Base-by-base conservation (phyloP, 2,329 filamentous ascomycete species). In the Fusarium sarcochroum region DNA sequence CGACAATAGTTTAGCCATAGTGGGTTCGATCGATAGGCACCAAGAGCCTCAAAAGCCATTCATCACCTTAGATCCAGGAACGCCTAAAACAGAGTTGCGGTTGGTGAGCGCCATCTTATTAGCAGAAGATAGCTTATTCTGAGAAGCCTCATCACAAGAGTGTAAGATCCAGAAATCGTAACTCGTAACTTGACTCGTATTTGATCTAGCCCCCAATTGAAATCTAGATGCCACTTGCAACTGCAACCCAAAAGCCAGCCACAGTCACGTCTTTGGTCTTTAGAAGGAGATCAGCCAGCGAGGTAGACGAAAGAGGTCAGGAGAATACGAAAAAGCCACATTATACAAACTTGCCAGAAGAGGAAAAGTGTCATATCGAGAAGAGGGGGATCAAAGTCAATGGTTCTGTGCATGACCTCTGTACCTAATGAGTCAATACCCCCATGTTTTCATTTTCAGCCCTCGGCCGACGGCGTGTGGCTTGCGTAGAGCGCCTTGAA, bases 71-170 rank as follows among this genome's bases (percentile, higher is more conserved):
- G 21, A 46, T 41, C 13, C 35, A 64, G 61, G 59, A 64, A 64
- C 61, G 40, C 52, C 61, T 21, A 51, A 58, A 63, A 64, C 40
- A 64, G 20, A 57, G 61, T 64, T 64, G 14, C 61, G 59, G 61
- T 58, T 58, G 42, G 45, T 32, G 23, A 58, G 54, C 48, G 47
- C 47, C 54, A 54, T 47, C 17, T 23, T 41, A 35, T 32, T 64
- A 64, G 40, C 53, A 64, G 20, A 23, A 58, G 13, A 42, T 42
- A 37, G 60, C 34, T 55, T 60, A 65, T 60, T 60, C 42, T 27
- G 9, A 52, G 37, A 21, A 40, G 44, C 35, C 20, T 21, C 17
- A 23, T 17, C 9, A 23, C 20, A 32, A 21, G 20, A 41, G 15
- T 20, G 30, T 42, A 21, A 48, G 57, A 17, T 27, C 41, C 30